These are phyloP conservation scores for Yarrowia osloensis DNA, from an alignment of 805 yeast genomes.

Conservation along the genomic window DNA sequence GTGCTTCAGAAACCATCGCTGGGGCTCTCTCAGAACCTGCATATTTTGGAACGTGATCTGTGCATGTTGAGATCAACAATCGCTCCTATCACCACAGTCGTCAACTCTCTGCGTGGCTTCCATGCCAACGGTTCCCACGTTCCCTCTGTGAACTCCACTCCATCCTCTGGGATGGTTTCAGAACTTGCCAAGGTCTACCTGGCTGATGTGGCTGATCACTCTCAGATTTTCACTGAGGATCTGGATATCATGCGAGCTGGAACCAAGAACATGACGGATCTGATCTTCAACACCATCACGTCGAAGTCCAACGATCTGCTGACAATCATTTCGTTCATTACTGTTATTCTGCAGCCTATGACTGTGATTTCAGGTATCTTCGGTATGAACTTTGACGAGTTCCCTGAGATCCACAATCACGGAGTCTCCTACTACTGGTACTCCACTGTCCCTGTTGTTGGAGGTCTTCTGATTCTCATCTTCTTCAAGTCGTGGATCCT, in stretches of 20 bases:
- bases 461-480: conserved; percentile 8
- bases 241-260: conserved; percentile 56
- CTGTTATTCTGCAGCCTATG: conserved; percentile 60
- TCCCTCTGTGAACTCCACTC: conserved; percentile 18
- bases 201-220: conserved; percentile 60
- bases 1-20: conserved; percentile 54
- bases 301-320: conserved; percentile 58
- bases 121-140: conserved; percentile 21
- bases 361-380: conserved; percentile 64
- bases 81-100: conserved; percentile 51
- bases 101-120: conserved; percentile 51
- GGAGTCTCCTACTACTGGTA: conserved; percentile 27
- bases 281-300: conserved; percentile 60
- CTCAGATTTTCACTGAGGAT: conserved; percentile 54
- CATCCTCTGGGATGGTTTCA: conserved; percentile 39
- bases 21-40: conserved; percentile 54
- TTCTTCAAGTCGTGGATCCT: conserved; percentile 14
- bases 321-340: conserved; percentile 55
- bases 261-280: conserved; percentile 52
- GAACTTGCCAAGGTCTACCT: conserved; percentile 52
- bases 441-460: conserved; percentile 25
- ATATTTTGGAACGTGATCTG: conserved; percentile 56
- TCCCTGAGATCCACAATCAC: conserved; percentile 44
- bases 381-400: conserved; percentile 55
- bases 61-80: conserved; percentile 51